Conservation (phyloP, 1,284 basidiomycete genomes). For the Trametes versicolor region DNA sequence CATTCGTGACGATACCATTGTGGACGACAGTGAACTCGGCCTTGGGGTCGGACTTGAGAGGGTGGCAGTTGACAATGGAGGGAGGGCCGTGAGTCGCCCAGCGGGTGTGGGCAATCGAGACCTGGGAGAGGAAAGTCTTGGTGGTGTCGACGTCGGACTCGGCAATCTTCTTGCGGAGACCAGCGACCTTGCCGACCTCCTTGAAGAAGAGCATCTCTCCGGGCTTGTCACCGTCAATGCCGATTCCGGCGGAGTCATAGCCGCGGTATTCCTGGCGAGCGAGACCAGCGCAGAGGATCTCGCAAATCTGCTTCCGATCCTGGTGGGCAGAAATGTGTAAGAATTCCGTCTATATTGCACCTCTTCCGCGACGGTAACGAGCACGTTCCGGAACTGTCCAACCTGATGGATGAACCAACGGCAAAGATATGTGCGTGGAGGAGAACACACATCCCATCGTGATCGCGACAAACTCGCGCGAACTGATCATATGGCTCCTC, state of each 20-base stretch:
- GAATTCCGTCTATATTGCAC: not conserved
- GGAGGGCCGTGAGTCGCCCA: conserved; percentile 99
- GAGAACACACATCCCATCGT: too few relatives aligned
- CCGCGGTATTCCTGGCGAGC: conserved; percentile 98
- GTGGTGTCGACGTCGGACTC: conserved; percentile 80
- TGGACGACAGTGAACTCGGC: conserved; percentile 95
- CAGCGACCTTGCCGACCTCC: conserved; percentile 98
- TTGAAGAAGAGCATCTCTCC: conserved; percentile 91
- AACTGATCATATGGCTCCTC: too few relatives aligned
- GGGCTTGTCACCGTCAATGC: conserved; percentile 92
- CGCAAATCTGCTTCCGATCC: conserved; percentile 93
- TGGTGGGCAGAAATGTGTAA: conserved; percentile 46
- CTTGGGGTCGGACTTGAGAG: conserved; percentile 86
- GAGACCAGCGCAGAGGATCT: conserved; percentile 93
- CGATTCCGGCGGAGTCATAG: conserved; percentile 97
- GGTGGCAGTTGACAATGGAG: conserved; percentile 93
- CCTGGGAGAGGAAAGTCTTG: conserved; percentile 89
- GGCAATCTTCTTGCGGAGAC: conserved; percentile 92
- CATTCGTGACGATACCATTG: conserved; percentile 99
- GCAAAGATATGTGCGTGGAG: not conserved
- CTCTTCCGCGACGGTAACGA: not conserved
- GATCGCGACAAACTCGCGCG: too few relatives aligned
- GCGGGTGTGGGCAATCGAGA: conserved; percentile 98
- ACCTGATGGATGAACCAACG: not conserved
- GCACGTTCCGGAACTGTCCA: not conserved